Evolutionary conservation across 805 yeast species (phyloP), one percentile per base, ranked within the genome.

Genomic region (Candida golubevii): DNA sequence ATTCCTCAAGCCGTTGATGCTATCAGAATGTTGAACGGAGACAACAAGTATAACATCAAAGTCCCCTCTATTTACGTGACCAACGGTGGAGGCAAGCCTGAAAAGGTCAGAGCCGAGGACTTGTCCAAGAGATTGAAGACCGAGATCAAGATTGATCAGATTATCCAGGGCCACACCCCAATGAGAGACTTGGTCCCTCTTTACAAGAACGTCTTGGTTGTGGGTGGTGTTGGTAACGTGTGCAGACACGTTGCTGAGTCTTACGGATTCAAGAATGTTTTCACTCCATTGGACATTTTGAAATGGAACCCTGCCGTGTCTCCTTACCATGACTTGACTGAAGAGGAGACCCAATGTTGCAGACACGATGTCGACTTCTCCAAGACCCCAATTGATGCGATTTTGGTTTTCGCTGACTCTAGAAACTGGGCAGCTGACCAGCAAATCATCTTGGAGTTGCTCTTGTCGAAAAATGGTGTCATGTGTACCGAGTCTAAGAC

Each of bases 341-440:
- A 82, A 45, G 91, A 84, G 51, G 93, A 87, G 59, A 60, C 71
- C 42, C 65, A 60, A 15, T 75, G 77, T 45, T 77, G 83, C 33
- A 60, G 55, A 41, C 45, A 43, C 14, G 78, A 74, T 41, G 76
- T 73, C 33, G 95, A 88, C 62, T 86, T 87, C 60, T 71, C 81
- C 33, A 77, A 82, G 60, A 71, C 77, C 33, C 64, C 74, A 15
- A 85, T 88, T 50, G 90, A 88, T 50, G 95, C 91, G 11, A 84
- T 88, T 45, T 69, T 88, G 60, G 95, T 88, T 36, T 88, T 88
- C 71, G 96, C 96, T 9, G 97, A 88, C 67, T 82, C 93, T 7
- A 77, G 95, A 66, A 88, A 87, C 60, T 87, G 95, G 95, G 95
- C 95, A 35, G 88, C 88, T 27, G 96, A 88, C 65, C 89, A 87